A percentile compares a stretch with the other conserved stretches of the same genome.
phyloP scores from a whole-genome alignment of 495 filamentous ascomycete genomes.

The Aspergillus heteromorphus region DNA sequence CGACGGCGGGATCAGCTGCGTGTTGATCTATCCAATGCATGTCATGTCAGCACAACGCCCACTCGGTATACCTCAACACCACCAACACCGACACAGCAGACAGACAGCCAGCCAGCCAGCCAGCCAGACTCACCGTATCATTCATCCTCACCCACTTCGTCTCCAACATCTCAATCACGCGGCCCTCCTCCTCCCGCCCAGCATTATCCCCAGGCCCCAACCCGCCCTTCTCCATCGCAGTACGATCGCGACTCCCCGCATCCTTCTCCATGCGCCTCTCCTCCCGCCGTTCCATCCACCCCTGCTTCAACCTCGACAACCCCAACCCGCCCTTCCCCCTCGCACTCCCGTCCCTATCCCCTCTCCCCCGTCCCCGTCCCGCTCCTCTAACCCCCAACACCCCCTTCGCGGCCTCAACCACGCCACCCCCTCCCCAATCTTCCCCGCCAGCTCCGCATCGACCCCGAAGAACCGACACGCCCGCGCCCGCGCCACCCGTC shows the following conservation, averaged over 20 bases:
- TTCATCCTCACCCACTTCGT: slow-evolving; percentile 89
- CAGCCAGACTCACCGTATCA: slow-evolving; percentile 65
- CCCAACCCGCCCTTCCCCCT: slow-evolving; percentile 45
- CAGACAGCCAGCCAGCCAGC: not conserved
- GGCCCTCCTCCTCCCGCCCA: slow-evolving; percentile 75
- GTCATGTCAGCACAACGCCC: not conserved
- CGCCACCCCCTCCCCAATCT: slow-evolving; percentile 74
- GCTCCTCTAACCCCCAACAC: slow-evolving; percentile 55
- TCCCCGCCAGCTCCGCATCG: slow-evolving; percentile 75
- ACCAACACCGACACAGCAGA: not conserved
- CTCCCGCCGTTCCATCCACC: slow-evolving; percentile 45
- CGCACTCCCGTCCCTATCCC: slow-evolving; percentile 13
- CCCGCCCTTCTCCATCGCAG: slow-evolving; percentile 55
- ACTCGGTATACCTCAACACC: too few species aligned
- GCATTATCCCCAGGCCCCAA: slow-evolving; percentile 76
- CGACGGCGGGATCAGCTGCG: slow-evolving; percentile 67
- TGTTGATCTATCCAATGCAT: slow-evolving; percentile 77
- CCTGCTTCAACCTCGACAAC: slow-evolving; percentile 40
- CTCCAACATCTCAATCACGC: slow-evolving; percentile 81
- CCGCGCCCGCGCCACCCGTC: slow-evolving; percentile 67
- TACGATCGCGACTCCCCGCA: slow-evolving; percentile 48
- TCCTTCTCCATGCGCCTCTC: slow-evolving; percentile 64
- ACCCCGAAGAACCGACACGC: slow-evolving; percentile 87
- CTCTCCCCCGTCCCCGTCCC: slow-evolving; percentile 5
- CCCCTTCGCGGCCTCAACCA: slow-evolving; percentile 72